A percentile compares a stretch with the other conserved stretches of the same genome.
Evolutionary conservation across 805 yeast species (phyloP).

Genomic region (Candida tammaniensis): DNA sequence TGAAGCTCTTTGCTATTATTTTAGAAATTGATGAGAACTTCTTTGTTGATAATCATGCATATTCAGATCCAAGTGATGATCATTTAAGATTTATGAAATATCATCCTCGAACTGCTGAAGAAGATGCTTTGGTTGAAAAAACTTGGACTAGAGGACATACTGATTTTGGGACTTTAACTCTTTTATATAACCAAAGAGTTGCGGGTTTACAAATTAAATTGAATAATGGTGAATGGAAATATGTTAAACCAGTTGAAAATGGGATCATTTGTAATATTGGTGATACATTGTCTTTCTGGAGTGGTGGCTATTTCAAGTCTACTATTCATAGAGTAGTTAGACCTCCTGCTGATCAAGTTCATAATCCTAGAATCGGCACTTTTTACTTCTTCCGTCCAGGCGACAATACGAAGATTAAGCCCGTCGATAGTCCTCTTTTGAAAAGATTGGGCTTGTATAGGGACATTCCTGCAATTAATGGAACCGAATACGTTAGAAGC

Average conservation of each 20-base stretch:
- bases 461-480: slow-evolving; percentile 21
- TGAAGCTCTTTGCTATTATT: slow-evolving; percentile 30
- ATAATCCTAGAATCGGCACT: slow-evolving; percentile 30
- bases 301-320: slow-evolving; percentile 34
- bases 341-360: slow-evolving; percentile 32
- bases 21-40: slow-evolving; percentile 30
- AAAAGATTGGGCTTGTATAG: slow-evolving; percentile 27
- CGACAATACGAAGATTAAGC: slow-evolving; percentile 23
- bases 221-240: slow-evolving; percentile 30
- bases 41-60: slow-evolving; percentile 28
- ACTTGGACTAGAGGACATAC: slow-evolving; percentile 36
- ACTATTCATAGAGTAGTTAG: slow-evolving; percentile 34
- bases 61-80: slow-evolving; percentile 33
- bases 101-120: slow-evolving; percentile 25
- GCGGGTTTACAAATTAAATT: slow-evolving; percentile 33
- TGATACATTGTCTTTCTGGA: slow-evolving; percentile 33
- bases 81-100: slow-evolving; percentile 33
- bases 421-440: slow-evolving; percentile 31
- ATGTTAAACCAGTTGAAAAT: slow-evolving; percentile 29
- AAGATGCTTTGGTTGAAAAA: slow-evolving; percentile 27
- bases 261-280: slow-evolving; percentile 35
- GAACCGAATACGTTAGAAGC: slow-evolving; percentile 28
- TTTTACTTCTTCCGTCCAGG: slow-evolving; percentile 36
- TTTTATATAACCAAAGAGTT: slow-evolving; percentile 32
- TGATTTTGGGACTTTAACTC: slow-evolving; percentile 35